A percentile compares a stretch with the other conserved stretches of the same genome.
Evolutionary conservation across 148 eudicot species (phyloP).

Genomic region (Gaultheria prostrata): DNA sequence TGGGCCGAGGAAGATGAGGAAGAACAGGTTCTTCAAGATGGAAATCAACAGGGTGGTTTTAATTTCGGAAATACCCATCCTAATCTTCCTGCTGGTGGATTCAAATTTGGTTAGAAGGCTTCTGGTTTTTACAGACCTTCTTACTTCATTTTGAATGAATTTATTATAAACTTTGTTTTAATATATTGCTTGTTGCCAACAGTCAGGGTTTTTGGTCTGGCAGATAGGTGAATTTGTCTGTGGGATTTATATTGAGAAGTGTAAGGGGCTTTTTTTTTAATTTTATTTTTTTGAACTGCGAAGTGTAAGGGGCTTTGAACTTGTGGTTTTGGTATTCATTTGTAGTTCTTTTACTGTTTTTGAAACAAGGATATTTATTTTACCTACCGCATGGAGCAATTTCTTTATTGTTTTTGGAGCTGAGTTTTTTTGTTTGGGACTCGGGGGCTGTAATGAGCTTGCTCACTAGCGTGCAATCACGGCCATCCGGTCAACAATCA

Average conservation of each 20-base stretch:
- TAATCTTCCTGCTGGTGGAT: slow-evolving; percentile 55
- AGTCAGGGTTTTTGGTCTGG: slow-evolving; percentile 27
- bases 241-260: slow-evolving; percentile 5
- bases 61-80: slow-evolving; percentile 51
- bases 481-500: too few relatives aligned
- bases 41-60: slow-evolving; percentile 41
- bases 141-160: slow-evolving; percentile 8
- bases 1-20: slow-evolving; percentile 74
- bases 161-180: neutral
- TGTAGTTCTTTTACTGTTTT: neutral
- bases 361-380: neutral
- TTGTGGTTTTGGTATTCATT: neutral
- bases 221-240: slow-evolving; percentile 12
- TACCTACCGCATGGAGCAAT: neutral
- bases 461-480: too few relatives aligned
- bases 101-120: slow-evolving; percentile 44
- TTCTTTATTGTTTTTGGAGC: neutral
- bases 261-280: neutral
- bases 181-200: neutral
- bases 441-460: too few relatives aligned
- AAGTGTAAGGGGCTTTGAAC: neutral
- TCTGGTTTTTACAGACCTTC: slow-evolving; percentile 6
- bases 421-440: neutral
- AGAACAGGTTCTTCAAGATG: slow-evolving; percentile 38
- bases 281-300: too few relatives aligned